These are phyloP conservation scores for Flueggea neowawraea DNA, from an alignment of 441 rosid genomes.

Conservation along the genomic window DNA sequence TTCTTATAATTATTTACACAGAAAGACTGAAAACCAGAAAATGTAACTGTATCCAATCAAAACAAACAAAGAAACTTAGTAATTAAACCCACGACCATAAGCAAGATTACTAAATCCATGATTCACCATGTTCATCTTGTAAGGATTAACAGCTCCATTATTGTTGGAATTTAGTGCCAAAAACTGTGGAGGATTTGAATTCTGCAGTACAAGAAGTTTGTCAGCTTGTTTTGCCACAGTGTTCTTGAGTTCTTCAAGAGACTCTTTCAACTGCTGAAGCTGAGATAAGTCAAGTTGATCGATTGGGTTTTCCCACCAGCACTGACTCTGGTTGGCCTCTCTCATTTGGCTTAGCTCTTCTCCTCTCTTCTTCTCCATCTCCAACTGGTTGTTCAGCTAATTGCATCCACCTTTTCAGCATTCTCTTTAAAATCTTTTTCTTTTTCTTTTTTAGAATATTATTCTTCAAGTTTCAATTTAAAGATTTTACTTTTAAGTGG, in stretches of 20 bases:
- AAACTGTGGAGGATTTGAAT: slow-evolving; percentile 14
- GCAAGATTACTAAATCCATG: too few species aligned
- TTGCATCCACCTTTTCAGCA: neutral
- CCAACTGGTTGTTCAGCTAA: slow-evolving; percentile 15
- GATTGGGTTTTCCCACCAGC: slow-evolving; percentile 50
- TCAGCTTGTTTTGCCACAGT: slow-evolving; percentile 33
- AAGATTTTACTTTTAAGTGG: too few species aligned
- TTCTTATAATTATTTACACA: too few species aligned
- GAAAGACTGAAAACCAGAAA: too few species aligned
- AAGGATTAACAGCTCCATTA: too few species aligned
- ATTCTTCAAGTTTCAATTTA: too few species aligned
- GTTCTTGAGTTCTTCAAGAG: slow-evolving; percentile 25
- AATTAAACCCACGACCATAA: too few species aligned
- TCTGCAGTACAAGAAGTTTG: slow-evolving; percentile 17
- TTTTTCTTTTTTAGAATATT: too few species aligned
- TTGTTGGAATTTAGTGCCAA: slow-evolving; percentile 7
- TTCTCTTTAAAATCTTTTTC: neutral
- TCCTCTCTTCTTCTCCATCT: slow-evolving; percentile 29
- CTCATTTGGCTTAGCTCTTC: slow-evolving; percentile 34
- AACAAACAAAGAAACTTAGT: too few species aligned
- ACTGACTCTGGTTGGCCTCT: slow-evolving; percentile 10
- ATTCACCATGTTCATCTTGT: slow-evolving; percentile 6
- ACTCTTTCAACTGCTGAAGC: slow-evolving; percentile 18
- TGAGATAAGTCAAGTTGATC: slow-evolving; percentile 34
- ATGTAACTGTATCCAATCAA: too few species aligned